These are phyloP conservation scores for Stentor coeruleus DNA, from an alignment of 73 alveolate genomes.

Conservation along the genomic window DNA sequence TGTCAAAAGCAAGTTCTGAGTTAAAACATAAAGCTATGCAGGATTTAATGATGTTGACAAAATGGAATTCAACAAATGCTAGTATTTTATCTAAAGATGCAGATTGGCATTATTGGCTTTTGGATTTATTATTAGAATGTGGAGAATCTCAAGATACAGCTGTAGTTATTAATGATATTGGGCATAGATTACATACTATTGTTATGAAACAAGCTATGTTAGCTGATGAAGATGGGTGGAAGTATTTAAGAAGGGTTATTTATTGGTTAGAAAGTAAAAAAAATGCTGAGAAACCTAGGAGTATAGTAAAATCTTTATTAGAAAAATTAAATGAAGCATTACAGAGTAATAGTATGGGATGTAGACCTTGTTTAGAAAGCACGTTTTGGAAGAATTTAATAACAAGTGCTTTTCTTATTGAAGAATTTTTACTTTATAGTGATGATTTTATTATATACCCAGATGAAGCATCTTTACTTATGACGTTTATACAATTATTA, in stretches of 20 bases:
- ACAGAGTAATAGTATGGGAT: slow-evolving; percentile 7
- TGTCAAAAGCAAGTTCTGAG: not conserved
- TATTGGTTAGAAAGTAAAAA: slow-evolving; percentile 16
- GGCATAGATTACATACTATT: slow-evolving; percentile 5
- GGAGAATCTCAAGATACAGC: slow-evolving; percentile 4
- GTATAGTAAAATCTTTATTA: not conserved
- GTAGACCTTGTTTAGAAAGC: not conserved
- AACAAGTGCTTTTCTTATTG: not conserved
- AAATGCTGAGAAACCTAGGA: slow-evolving; percentile 1
- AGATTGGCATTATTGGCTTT: slow-evolving; percentile 26
- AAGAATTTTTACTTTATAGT: slow-evolving; percentile 5
- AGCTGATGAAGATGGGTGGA: slow-evolving; percentile 26
- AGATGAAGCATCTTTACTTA: not conserved
- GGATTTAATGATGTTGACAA: slow-evolving; percentile 49
- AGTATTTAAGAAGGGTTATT: not conserved
- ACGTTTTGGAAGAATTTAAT: slow-evolving; percentile 10
- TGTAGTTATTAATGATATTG: not conserved
- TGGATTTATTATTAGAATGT: not conserved
- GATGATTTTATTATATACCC: not conserved
- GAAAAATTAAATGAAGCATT: slow-evolving; percentile 6
- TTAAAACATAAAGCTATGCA: slow-evolving; percentile 49
- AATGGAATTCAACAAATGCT: slow-evolving; percentile 47
- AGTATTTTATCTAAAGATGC: not conserved
- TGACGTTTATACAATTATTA: not conserved
- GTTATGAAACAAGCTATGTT: slow-evolving; percentile 25